Conservation (phyloP, 495 filamentous ascomycete species). For the Pyrenula massariospora region DNA sequence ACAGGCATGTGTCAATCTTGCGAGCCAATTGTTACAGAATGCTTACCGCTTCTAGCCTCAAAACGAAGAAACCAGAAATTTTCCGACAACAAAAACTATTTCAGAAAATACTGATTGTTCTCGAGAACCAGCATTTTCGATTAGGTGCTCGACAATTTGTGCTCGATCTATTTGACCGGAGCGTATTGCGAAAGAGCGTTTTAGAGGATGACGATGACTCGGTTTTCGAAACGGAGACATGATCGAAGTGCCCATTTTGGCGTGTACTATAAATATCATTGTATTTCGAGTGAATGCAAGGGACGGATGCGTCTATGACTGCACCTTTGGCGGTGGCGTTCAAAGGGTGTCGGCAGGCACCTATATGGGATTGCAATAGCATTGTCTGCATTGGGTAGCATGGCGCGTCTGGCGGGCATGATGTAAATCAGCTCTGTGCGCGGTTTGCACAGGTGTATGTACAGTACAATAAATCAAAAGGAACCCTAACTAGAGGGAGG, state of each 20-base stretch:
- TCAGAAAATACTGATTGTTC: conserved; percentile 65
- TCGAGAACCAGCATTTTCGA: conserved; percentile 87
- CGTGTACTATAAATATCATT: too few species aligned
- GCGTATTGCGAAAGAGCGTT: conserved; percentile 71
- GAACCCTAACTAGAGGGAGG: too few species aligned
- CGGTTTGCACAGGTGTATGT: too few species aligned
- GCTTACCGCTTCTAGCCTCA: conserved; percentile 34
- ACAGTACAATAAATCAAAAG: too few species aligned
- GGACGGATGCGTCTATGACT: too few species aligned
- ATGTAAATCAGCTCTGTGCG: too few species aligned
- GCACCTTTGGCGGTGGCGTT: too few species aligned
- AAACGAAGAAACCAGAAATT: conserved; percentile 50
- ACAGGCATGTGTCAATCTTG: conserved; percentile 26
- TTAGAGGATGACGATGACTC: conserved; percentile 45
- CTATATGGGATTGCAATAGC: too few species aligned
- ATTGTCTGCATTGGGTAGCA: too few species aligned
- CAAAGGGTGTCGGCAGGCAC: too few species aligned
- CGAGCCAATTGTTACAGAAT: background rate
- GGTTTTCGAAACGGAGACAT: conserved; percentile 21
- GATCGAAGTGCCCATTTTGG: conserved; percentile 17
- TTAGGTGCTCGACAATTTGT: conserved; percentile 76
- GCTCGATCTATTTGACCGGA: conserved; percentile 86
- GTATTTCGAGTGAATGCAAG: too few species aligned
- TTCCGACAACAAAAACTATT: conserved; percentile 73
- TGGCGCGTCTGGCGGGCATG: too few species aligned